Evolutionary conservation across 2,329 filamentous ascomycete genomes (phyloP), one percentile per base, ranked within the genome.

Genomic region (Aplosporella prunicola): DNA sequence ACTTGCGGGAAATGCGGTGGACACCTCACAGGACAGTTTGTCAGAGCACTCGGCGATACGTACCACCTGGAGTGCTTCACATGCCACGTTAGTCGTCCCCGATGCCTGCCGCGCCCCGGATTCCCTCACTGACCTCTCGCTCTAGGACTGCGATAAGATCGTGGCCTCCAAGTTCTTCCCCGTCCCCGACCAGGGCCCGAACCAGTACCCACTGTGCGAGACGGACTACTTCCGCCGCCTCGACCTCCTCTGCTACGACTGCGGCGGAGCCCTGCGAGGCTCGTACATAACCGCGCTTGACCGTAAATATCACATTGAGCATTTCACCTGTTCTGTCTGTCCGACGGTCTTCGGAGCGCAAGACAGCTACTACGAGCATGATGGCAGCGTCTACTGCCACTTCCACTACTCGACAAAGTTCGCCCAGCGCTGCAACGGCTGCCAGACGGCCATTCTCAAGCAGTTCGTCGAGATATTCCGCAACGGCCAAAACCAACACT

Each of bases 111-210:
- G 22, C 22, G n/a, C 9, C 33, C 48, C n/a, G n/a, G n/a, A n/a
- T 48, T 18, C 29, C 15, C 16, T 36, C 37, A 30, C 34, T 42
- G 25, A 40, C 37, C 31, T 48, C 45, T 11, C 23, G 31, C 13
- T 41, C 42, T 26, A 96, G 89, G 91, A 98, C 59, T 98, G 91
- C 55, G 86, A 84, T 48, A 82, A 94, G 60, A 93, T 96, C 43
- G 91, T 98, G 24, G 91, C 91, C 27, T 95, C 89, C 35, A 98
- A 98, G 55, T 98, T 98, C 73, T 98, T 98, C 62, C 91, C 91
- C 2, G 84, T 93, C 6, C 88, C 94, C 47, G 85, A 93, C 50
- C 86, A 93, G 51, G 78, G 87, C 48, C 86, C 85, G 26, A 74
- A 76, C 30, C 91, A 95, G 59, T 96, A 95, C 57, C 91, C 91